Percentiles rank a stretch among this genome's conserved stretches.
phyloP scores from a whole-genome alignment of 192 early-diverging fungal genomes.

The Helicostylum pulchrum region DNA sequence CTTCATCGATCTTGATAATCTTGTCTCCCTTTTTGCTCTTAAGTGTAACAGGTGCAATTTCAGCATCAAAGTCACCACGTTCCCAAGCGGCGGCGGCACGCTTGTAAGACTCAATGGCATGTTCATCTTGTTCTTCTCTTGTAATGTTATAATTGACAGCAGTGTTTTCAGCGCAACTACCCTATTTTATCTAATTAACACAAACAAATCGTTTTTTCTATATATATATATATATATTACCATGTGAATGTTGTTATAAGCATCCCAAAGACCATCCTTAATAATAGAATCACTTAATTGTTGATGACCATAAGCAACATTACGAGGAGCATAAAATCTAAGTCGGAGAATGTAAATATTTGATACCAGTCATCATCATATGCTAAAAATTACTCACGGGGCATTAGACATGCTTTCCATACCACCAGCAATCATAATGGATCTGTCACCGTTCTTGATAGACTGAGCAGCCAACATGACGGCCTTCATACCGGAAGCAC shows the following conservation, averaged over 20 bases:
- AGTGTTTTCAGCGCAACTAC: constrained; percentile 82
- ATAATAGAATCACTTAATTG: constrained; percentile 80
- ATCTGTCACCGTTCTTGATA: constrained; percentile 73
- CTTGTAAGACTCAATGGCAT: constrained; percentile 84
- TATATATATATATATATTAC: constrained; percentile 17
- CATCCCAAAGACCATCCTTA: constrained; percentile 96
- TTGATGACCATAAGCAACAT: constrained; percentile 77
- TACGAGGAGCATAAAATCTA: constrained; percentile 61
- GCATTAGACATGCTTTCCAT: constrained; percentile 98
- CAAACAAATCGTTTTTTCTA: not conserved
- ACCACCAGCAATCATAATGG: constrained; percentile 88
- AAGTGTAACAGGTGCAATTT: constrained; percentile 83
- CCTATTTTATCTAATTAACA: constrained; percentile 35
- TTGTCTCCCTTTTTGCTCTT: constrained; percentile 81
- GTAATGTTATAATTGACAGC: constrained; percentile 83
- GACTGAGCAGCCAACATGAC: constrained; percentile 87
- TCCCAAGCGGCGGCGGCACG: constrained; percentile 88
- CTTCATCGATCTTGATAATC: constrained; percentile 82
- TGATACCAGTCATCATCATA: constrained; percentile 7
- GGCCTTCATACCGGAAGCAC: constrained; percentile 97
- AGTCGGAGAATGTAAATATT: not conserved
- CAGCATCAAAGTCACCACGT: constrained; percentile 72
- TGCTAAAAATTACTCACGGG: constrained; percentile 55
- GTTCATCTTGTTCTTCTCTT: constrained; percentile 86
- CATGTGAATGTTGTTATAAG: constrained; percentile 86